Conservation (phyloP, 202 grass and related monocot species). For the Brachypodium distachyon region DNA sequence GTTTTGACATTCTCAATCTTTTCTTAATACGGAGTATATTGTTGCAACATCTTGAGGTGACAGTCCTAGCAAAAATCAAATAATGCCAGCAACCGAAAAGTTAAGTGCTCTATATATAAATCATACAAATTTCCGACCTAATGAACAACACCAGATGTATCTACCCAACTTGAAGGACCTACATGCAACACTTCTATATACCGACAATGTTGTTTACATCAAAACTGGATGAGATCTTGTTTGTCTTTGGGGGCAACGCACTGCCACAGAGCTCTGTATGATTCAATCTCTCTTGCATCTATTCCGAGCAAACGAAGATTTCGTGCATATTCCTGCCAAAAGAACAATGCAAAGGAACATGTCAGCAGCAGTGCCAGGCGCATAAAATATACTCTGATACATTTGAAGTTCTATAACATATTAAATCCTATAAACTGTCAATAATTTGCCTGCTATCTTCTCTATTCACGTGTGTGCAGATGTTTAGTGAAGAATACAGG, state of each 20-base stretch:
- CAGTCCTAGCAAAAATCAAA: neutral
- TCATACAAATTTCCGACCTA: neutral
- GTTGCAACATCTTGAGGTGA: neutral
- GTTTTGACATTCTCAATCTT: neutral
- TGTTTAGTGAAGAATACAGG: neutral
- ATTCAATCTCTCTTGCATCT: slow-evolving; percentile 57
- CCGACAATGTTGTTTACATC: slow-evolving; percentile 32
- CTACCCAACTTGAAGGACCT: slow-evolving; percentile 19
- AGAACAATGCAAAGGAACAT: slow-evolving; percentile 9
- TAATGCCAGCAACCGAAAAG: neutral
- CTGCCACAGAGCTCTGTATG: slow-evolving; percentile 75
- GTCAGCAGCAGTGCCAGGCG: neutral
- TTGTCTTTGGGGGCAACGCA: slow-evolving; percentile 95
- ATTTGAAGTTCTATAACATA: neutral
- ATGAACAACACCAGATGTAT: slow-evolving; percentile 8
- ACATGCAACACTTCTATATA: slow-evolving; percentile 23
- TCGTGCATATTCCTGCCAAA: slow-evolving; percentile 88
- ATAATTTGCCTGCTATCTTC: neutral
- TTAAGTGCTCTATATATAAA: slow-evolving; percentile 19
- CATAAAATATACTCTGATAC: neutral
- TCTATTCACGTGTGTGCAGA: neutral
- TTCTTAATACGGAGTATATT: neutral
- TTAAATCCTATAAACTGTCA: neutral
- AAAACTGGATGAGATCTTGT: slow-evolving; percentile 67
- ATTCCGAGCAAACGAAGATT: slow-evolving; percentile 70